phyloP scores from a whole-genome alignment of 2,329 filamentous ascomycete species.

The Leptodontidium sp. region DNA sequence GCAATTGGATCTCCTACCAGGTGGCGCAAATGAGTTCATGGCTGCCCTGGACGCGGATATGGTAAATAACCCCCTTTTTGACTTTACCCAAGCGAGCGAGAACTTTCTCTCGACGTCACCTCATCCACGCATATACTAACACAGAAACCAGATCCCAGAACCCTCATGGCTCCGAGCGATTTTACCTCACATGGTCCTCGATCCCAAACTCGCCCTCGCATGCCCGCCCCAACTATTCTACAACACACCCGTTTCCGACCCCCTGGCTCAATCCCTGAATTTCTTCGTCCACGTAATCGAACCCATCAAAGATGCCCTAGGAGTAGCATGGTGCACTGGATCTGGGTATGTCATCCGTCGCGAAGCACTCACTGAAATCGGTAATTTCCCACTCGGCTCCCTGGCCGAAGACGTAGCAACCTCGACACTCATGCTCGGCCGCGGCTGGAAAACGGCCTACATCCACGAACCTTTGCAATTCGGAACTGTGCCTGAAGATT shows the following conservation, averaged over 20 bases:
- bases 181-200: constrained; percentile 64
- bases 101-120: neutral
- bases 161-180: constrained; percentile 65
- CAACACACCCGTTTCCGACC: constrained; percentile 66
- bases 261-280: constrained; percentile 62
- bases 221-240: constrained; percentile 70
- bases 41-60: constrained; percentile 74
- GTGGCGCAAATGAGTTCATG: constrained; percentile 64
- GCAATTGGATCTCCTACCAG: constrained; percentile 50
- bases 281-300: constrained; percentile 65
- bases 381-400: constrained; percentile 66
- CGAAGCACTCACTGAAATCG: constrained; percentile 66
- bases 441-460: constrained; percentile 69
- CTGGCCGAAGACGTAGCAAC: constrained; percentile 68
- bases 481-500: constrained; percentile 66
- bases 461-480: constrained; percentile 67
- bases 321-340: constrained; percentile 70
- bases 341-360: constrained; percentile 68
- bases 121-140: neutral
- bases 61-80: constrained; percentile 40
- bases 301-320: constrained; percentile 53
- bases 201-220: constrained; percentile 65
- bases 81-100: neutral
- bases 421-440: constrained; percentile 64
- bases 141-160: constrained; percentile 58